phyloP scores from a whole-genome alignment of 768 basidiomycete species.

The Imleria badia region DNA sequence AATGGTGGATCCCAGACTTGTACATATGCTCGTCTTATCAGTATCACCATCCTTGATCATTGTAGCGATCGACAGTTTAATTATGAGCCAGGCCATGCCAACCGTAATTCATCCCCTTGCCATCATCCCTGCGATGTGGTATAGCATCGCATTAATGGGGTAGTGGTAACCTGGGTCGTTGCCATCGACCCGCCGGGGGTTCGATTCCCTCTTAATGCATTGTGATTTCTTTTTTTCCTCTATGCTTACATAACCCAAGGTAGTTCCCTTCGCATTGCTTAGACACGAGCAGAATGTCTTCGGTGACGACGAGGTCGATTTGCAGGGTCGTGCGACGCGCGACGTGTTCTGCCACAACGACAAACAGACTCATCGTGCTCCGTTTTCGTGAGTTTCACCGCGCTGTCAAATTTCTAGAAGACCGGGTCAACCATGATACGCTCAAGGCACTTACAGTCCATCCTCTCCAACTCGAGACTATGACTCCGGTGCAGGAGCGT shows the following conservation, averaged over 20 bases:
- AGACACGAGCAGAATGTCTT: background rate
- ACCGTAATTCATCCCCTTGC: too few relatives aligned
- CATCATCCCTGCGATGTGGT: too few relatives aligned
- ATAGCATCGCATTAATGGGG: constrained; percentile 50
- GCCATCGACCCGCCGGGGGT: constrained; percentile 84
- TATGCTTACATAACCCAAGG: background rate
- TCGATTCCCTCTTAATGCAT: constrained; percentile 58
- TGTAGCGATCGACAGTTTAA: too few relatives aligned
- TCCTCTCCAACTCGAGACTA: constrained; percentile 66
- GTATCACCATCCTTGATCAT: too few relatives aligned
- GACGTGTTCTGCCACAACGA: background rate
- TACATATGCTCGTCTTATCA: background rate
- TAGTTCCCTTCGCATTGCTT: background rate
- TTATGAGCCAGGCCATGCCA: too few relatives aligned
- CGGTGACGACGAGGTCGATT: background rate
- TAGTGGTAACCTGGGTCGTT: constrained; percentile 69
- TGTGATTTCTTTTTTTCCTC: background rate
- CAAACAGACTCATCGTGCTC: background rate
- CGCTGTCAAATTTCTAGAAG: constrained; percentile 32
- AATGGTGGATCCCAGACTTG: background rate
- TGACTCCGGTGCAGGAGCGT: constrained; percentile 82
- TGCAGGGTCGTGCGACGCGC: background rate
- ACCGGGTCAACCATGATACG: constrained; percentile 39
- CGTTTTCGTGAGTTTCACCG: constrained; percentile 17
- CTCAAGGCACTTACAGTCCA: constrained; percentile 58